Evolutionary conservation across 179 eudicot species (phyloP), one percentile per base, ranked within the genome.

Genomic region (Drosera spatulata): DNA sequence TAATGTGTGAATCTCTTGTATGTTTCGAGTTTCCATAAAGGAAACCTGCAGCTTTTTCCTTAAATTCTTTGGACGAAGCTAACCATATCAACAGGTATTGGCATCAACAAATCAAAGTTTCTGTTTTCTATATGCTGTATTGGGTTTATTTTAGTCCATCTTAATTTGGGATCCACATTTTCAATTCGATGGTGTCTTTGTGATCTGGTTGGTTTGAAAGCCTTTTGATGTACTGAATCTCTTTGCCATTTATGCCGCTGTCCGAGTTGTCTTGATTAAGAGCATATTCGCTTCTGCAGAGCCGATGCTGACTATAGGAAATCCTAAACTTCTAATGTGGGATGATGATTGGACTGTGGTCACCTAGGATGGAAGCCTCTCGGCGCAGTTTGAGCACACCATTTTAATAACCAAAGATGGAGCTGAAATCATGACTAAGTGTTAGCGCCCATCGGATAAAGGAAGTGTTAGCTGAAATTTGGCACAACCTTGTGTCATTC

Each of bases 301-400:
- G 65, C 99, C 99, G 5, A 88, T 93, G 99, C 66, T 93, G 63
- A 93, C 96, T 37, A 72, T 84, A 3, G 99, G 95, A 41, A 88
- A 93, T 75, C 80, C 68, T 69, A 71, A 84, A 44, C 87, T 87
- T 9, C 63, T 84, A 12, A 88, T 88, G 74, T 93, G 99, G 99
- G 87, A 93, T n/a, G 95, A 93, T 65, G 64, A 85, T 50, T 93
- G 99, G 99, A 93, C 96, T 0, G 89, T 93, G 6, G 95, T 93
- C n/a, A 93, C 99, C 0, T 84, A 82, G 73, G 99, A 93, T 66
- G 99, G 90, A 52, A 93, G 96, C 75, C 78, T 88, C 22, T 88
- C 96, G 0, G 96, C 99, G 48, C 99, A 93, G 69, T 93, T 93
- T 58, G 96, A 93, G 77, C 99, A 93, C 56, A 93, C 99, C 51